phyloP scores from a whole-genome alignment of 192 early-diverging fungal genomes.

The Entrophospora sp. region DNA sequence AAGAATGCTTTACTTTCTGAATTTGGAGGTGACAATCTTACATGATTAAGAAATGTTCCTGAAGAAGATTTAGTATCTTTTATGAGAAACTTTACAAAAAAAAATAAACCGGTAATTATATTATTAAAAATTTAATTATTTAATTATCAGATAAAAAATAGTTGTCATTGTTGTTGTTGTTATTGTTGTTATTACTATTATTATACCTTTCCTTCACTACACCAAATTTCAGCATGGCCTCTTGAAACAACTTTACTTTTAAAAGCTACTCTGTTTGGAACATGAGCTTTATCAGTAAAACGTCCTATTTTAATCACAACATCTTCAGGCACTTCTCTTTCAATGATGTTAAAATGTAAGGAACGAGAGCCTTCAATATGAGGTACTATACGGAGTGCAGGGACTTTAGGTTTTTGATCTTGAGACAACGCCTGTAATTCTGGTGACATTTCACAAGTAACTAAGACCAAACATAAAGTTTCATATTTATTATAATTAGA shows the following conservation, averaged over 20 bases:
- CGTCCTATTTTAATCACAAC: constrained; percentile 60
- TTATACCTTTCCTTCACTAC: constrained; percentile 55
- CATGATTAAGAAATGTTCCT: constrained; percentile 94
- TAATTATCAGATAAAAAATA: too few relatives aligned
- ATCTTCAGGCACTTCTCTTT: constrained; percentile 48
- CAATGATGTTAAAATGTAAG: constrained; percentile 45
- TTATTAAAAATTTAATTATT: too few relatives aligned
- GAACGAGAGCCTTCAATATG: constrained; percentile 40
- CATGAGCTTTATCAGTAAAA: constrained; percentile 53
- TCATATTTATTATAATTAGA: too few relatives aligned
- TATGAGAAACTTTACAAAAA: constrained; percentile 63
- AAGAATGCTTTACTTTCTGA: constrained; percentile 73
- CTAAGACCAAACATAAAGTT: too few relatives aligned
- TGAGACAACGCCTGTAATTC: not conserved
- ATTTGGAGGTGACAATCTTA: constrained; percentile 78
- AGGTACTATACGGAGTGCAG: constrained; percentile 45
- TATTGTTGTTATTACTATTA: too few relatives aligned
- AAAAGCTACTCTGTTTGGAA: constrained; percentile 67
- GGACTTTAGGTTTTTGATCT: not conserved
- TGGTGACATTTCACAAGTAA: too few relatives aligned
- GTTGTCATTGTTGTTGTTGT: too few relatives aligned
- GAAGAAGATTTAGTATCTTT: constrained; percentile 93
- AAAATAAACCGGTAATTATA: too few relatives aligned
- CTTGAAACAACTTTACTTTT: constrained; percentile 89
- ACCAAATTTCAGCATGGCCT: constrained; percentile 89